phyloP scores from a whole-genome alignment of 768 basidiomycete genomes.

The Pilatotrama ljubarskyi region DNA sequence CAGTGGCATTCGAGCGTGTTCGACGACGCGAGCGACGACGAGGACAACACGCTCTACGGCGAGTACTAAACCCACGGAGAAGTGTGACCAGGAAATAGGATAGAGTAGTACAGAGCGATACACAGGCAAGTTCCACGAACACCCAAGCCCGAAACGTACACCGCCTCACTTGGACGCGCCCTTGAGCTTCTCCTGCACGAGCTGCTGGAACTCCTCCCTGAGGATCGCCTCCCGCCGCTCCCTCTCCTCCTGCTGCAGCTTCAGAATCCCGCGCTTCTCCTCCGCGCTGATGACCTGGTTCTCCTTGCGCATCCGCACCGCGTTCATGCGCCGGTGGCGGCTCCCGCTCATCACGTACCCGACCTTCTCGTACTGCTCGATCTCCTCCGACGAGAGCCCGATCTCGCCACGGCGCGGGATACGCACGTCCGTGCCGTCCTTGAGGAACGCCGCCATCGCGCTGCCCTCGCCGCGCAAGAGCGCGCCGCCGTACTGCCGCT shows the following conservation, averaged over 20 bases:
- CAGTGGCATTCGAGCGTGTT: not conserved
- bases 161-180: constrained; percentile 20
- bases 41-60: too few relatives aligned
- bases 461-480: constrained; percentile 93
- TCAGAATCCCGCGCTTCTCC: constrained; percentile 95
- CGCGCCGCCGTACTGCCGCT: constrained; percentile 86
- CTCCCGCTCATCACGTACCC: constrained; percentile 99
- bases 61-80: too few relatives aligned
- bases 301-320: constrained; percentile 98
- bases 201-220: constrained; percentile 85
- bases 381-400: constrained; percentile 84
- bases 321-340: constrained; percentile 96
- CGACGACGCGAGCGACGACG: too few relatives aligned
- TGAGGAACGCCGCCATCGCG: constrained; percentile 96
- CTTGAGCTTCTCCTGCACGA: constrained; percentile 76
- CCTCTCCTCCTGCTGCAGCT: constrained; percentile 92
- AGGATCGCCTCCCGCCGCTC: constrained; percentile 88
- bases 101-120: not conserved
- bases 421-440: constrained; percentile 76
- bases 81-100: not conserved
- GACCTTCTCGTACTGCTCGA: constrained; percentile 81
- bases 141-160: not conserved
- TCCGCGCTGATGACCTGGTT: constrained; percentile 99
- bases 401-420: constrained; percentile 99
- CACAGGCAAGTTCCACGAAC: not conserved